Evolutionary conservation across 306 rosid species (phyloP), one percentile per base, ranked within the genome.

Genomic region (Lupinus albus): DNA sequence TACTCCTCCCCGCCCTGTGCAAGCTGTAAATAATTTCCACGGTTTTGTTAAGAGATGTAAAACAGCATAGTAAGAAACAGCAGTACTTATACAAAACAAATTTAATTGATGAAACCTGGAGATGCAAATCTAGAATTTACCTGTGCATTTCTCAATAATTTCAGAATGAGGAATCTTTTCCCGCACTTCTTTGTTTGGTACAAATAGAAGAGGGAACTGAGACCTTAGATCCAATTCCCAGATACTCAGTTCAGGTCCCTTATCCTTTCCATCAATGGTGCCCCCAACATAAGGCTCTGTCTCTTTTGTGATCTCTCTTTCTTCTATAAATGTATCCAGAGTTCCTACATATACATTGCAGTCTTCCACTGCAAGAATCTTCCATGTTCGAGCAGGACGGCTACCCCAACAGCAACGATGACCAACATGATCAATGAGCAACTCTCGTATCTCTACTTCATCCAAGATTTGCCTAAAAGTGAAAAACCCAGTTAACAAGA

Each of bases 331-430:
- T 12, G 99, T 90, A 79, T 93, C 99, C 16, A 93, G 78, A 56
- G 90, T 86, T 78, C 99, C 99, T 66, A 93, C 82, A 70, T 93
- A 86, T 51, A 93, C 96, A 48, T 90, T 90, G 61, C 99, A 93
- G 80, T 93, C 97, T 84, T 90, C 99, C 45, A 93, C 88, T 2
- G 88, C 84, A 49, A 55, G 78, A 76, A 93, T 90, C 80, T 81
- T 90, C 99, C 96, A 88, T n/a, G 87, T 90, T 66, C 97, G 82
- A 77, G 99, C 99, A 3, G 99, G 97, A 78, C 84, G 92, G 55
- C 99, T 93, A 81, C 96, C 99, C 99, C 99, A 93, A 72, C 99
- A 93, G 64, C 96, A 90, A 17, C 90, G 91, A 70, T 93, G 99
- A 64, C 99, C 97, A 70, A 93, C 94, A 65, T 88, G 92, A 81